A percentile compares a stretch with the other conserved stretches of the same genome.
phyloP scores from a whole-genome alignment of 371 early-diverging fungal genomes.

The Rhizopus stolonifer region DNA sequence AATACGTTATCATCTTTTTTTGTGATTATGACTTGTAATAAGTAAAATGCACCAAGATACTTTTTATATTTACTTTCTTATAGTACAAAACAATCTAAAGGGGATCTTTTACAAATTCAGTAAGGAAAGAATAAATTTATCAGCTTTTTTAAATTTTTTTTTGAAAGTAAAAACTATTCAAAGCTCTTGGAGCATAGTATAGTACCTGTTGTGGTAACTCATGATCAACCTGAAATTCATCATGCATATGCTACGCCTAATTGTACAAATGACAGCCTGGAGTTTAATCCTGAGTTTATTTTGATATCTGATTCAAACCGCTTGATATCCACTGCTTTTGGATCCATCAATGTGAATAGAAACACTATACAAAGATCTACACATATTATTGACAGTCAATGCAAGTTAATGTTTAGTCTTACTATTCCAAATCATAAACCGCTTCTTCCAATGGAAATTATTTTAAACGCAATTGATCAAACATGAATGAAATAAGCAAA shows the following conservation, averaged over 20 bases:
- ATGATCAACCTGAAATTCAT: conserved; percentile 14
- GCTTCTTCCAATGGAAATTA: conserved; percentile 9
- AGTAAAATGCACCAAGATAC: not conserved
- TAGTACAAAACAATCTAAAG: conserved; percentile 16
- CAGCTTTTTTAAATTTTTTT: not conserved
- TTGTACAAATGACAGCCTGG: not conserved
- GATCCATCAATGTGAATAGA: not conserved
- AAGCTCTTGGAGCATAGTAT: conserved; percentile 8
- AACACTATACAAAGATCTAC: conserved; percentile 9
- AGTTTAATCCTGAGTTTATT: conserved; percentile 16
- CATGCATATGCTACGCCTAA: conserved; percentile 8
- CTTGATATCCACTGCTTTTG: conserved; percentile 8
- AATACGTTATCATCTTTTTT: conserved; percentile 22
- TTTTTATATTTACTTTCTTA: not conserved
- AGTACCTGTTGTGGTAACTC: conserved; percentile 14
- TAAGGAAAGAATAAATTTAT: not conserved
- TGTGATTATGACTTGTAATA: conserved; percentile 31
- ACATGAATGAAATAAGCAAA: not conserved
- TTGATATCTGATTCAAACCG: conserved; percentile 2
- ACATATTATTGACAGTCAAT: conserved; percentile 5
- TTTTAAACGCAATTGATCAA: too few relatives aligned
- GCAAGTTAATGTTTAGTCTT: conserved; percentile 3
- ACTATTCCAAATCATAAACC: not conserved
- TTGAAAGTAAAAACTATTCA: not conserved
- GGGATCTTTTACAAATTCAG: conserved; percentile 18